Evolutionary conservation across 768 basidiomycete species (phyloP).

Genomic region (Suillus sp.): DNA sequence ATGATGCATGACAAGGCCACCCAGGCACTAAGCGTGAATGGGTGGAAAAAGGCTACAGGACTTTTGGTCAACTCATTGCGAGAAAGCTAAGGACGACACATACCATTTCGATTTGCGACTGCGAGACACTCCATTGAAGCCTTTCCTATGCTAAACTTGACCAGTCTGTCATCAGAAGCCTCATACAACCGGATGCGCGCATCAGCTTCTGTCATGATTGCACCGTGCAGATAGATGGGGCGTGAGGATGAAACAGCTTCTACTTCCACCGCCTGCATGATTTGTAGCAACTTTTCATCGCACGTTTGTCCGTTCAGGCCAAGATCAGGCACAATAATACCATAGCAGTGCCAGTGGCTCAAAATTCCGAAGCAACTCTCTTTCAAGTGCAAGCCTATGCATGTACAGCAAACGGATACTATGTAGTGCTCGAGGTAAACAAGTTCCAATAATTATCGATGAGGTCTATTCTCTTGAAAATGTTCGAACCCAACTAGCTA

Average conservation of each 20-base stretch:
- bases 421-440: background rate
- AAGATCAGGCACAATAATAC: background rate
- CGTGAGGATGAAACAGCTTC: background rate
- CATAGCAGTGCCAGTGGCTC: too few relatives aligned
- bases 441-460: background rate
- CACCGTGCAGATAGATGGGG: background rate
- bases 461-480: background rate
- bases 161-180: constrained; percentile 55
- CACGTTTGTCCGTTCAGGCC: constrained; percentile 15
- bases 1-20: constrained; percentile 57
- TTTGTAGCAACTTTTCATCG: constrained; percentile 7
- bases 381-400: background rate
- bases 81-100: constrained; percentile 17
- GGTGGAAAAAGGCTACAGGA: constrained; percentile 54
- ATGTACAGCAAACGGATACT: background rate
- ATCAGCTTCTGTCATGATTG: constrained; percentile 41
- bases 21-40: constrained; percentile 64
- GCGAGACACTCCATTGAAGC: constrained; percentile 68
- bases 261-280: background rate
- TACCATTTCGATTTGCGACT: constrained; percentile 63
- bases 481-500: background rate
- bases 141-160: constrained; percentile 67
- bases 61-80: background rate
- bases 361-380: background rate
- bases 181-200: constrained; percentile 57